Conservation (phyloP, 257 asterid genomes). For the Nicotiana tomentosiformis region DNA sequence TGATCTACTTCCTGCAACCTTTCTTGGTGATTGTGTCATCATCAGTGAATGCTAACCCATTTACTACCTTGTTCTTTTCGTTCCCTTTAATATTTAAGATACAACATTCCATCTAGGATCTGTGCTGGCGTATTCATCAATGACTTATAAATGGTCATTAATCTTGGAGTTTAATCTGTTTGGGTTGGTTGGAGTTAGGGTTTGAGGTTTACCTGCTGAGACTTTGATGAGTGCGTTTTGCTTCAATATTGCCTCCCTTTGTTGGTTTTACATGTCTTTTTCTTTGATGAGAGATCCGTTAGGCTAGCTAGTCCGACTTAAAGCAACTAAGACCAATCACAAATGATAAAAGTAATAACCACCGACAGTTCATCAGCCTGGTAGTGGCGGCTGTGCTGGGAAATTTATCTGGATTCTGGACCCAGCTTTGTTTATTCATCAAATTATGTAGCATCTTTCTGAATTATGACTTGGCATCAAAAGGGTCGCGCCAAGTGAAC, state of each 20-base stretch:
- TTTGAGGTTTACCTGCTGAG: neutral
- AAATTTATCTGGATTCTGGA: too few species aligned
- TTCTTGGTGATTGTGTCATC: slow-evolving; percentile 2
- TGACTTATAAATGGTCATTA: neutral
- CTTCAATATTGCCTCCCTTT: neutral
- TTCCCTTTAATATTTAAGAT: neutral
- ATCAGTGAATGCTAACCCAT: neutral
- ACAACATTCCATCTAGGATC: neutral
- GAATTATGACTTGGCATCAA: neutral
- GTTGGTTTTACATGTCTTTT: neutral
- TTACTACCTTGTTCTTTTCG: neutral
- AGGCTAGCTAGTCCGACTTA: neutral
- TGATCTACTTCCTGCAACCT: neutral
- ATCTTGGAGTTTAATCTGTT: neutral
- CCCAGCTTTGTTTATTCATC: neutral
- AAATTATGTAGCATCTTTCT: neutral
- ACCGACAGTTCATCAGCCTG: neutral
- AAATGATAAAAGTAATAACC: neutral
- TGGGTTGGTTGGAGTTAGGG: neutral
- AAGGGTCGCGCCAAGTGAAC: neutral
- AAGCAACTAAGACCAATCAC: neutral
- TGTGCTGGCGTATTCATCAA: neutral
- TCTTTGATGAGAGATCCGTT: neutral
- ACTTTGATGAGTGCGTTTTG: neutral
- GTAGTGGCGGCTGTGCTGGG: neutral